These are phyloP conservation scores for Sarocladium strictum DNA, from an alignment of 2,329 filamentous ascomycete species.

Conservation along the genomic window DNA sequence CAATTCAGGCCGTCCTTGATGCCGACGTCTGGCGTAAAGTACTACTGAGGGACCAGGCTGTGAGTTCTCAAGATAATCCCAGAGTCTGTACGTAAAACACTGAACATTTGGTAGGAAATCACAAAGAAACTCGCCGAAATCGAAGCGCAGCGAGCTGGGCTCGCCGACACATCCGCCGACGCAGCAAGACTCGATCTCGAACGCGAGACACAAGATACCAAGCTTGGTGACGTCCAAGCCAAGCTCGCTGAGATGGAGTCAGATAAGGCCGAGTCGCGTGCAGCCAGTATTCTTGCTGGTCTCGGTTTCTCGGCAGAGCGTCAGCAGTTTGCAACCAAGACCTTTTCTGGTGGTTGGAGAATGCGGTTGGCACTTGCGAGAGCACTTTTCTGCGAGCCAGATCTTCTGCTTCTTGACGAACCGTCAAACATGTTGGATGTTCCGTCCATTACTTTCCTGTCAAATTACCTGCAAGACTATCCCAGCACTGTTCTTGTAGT, in stretches of 20 bases:
- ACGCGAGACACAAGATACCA: slow-evolving; percentile 83
- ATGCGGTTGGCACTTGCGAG: slow-evolving; percentile 94
- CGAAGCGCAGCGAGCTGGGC: slow-evolving; percentile 66
- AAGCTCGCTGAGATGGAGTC: slow-evolving; percentile 99
- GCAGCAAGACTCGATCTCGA: slow-evolving; percentile 79
- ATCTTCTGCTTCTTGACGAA: slow-evolving; percentile 93
- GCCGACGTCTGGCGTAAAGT: slow-evolving; percentile 99
- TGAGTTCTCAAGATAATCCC: slow-evolving; percentile 38
- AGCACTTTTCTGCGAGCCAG: slow-evolving; percentile 96
- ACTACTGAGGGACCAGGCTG: slow-evolving; percentile 79
- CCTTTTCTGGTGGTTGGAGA: slow-evolving; percentile 98
- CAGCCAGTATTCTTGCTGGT: slow-evolving; percentile 92
- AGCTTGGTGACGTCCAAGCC: slow-evolving; percentile 81
- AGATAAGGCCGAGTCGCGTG: slow-evolving; percentile 92
- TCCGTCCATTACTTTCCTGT: slow-evolving; percentile 97
- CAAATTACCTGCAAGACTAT: slow-evolving; percentile 89
- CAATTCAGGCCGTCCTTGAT: slow-evolving; percentile 90
- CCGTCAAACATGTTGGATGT: slow-evolving; percentile 99
- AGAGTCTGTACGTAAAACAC: neutral
- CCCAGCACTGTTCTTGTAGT: slow-evolving; percentile 94
- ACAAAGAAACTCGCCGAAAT: slow-evolving; percentile 67
- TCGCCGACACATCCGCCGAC: slow-evolving; percentile 91
- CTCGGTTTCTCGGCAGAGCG: slow-evolving; percentile 92
- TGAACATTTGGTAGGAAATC: slow-evolving; percentile 54
- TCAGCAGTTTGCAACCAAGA: slow-evolving; percentile 90